Percentiles rank a stretch among this genome's conserved stretches.
These are phyloP conservation scores for Tylopilus sp. DNA, from an alignment of 768 basidiomycete genomes.

Conservation along the genomic window DNA sequence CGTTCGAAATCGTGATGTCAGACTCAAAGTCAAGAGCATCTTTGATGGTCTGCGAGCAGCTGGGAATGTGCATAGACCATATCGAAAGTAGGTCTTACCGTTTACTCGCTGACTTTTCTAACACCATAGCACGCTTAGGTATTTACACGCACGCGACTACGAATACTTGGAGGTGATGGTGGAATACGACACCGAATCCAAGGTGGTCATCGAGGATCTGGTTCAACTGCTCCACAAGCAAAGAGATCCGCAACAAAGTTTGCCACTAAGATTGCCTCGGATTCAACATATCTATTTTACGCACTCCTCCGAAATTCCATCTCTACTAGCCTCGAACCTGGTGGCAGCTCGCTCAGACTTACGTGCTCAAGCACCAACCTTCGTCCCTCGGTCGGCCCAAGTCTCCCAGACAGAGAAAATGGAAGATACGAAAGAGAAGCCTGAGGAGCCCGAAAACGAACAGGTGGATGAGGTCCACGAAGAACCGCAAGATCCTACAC, in stretches of 20 bases:
- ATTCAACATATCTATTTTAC: slow-evolving; percentile 33
- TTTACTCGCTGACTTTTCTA: not conserved
- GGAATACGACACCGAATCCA: slow-evolving; percentile 6
- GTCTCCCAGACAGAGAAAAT: not conserved
- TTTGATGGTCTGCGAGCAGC: slow-evolving; percentile 7
- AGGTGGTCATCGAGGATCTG: slow-evolving; percentile 18
- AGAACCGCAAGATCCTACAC: slow-evolving; percentile 10
- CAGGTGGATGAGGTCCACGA: slow-evolving; percentile 6
- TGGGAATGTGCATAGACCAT: slow-evolving; percentile 1
- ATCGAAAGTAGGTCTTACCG: slow-evolving; percentile 1
- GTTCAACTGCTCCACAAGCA: slow-evolving; percentile 23
- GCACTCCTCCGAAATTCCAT: slow-evolving; percentile 28
- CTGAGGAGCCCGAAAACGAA: not conserved
- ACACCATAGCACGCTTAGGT: not conserved
- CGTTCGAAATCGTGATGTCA: not conserved
- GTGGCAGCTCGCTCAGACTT: slow-evolving; percentile 14
- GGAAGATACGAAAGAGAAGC: not conserved
- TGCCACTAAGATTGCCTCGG: slow-evolving; percentile 3
- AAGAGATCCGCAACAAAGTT: not conserved
- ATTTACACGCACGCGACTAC: not conserved
- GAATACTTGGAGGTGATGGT: slow-evolving; percentile 14
- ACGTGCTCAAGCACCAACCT: slow-evolving; percentile 15
- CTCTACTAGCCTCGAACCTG: slow-evolving; percentile 21
- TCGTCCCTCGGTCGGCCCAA: slow-evolving; percentile 9
- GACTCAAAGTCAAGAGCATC: slow-evolving; percentile 1